Evolutionary conservation across 352 stramenopile genomes (phyloP), one percentile per base, ranked within the genome.

Genomic region (Phytophthora pinifolia): DNA sequence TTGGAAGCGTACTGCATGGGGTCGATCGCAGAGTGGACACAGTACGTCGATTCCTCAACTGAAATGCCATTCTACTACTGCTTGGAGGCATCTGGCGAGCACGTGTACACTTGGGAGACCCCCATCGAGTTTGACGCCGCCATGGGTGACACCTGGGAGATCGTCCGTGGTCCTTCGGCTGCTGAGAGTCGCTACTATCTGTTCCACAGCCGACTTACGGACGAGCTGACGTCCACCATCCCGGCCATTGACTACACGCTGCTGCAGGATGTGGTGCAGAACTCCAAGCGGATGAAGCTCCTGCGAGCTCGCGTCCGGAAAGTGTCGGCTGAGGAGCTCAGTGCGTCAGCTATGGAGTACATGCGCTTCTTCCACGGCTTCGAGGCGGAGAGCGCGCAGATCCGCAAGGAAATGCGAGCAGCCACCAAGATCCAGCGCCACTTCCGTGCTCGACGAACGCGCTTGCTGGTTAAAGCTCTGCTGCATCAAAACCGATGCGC

Each of bases 221-320:
- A 72, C 1, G 77, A 91, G 17, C 37, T 84, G 9, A 70, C 78
- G 0, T 34, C 56, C 2, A 59, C 57, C 4, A 68, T 84, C 7
- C 83, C 83, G 10, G 69, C 73, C 0, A 76, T 91, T 29, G 61
- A 91, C 54, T 83, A 74, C 36, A 46, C 50, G 15, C 59, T 87
- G 1, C 61, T 93, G 12, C 83, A 91, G 57, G 77, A 90, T 20
- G 70, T 86, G 4, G 77, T 92, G 1, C 81, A 93, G 35, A 72
- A 84, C 27, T 88, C 79, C 1, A 88, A 83, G 50, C 65, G 76
- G 0, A 74, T 87, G 51, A 74, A 74, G 36, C 51, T 90, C 1
- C 59, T 93, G 18, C 80, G 81, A 6, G 70, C 74, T 17, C 70
- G 72, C 1, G 67, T 90, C n/a, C 69, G 67, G 27, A 85, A 78